Conservation (phyloP, 164 flowering plant species). For the Stephania cephalantha region DNA sequence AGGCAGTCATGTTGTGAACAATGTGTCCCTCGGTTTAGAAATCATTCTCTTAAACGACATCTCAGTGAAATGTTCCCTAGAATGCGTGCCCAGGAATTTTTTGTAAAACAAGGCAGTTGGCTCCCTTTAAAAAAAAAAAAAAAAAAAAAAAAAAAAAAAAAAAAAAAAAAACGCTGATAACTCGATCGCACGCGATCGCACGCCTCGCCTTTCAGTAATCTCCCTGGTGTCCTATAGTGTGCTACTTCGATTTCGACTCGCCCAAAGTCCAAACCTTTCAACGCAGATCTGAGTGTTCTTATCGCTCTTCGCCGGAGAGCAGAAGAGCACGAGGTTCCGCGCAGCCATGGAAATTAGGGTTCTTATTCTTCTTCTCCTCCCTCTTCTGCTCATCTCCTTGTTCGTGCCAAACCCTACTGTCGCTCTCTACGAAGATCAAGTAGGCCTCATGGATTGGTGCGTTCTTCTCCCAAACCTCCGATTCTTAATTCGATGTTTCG, state of each 20-base stretch:
- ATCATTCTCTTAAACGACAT: too few species aligned
- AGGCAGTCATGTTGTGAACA: too few species aligned
- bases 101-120: too few species aligned
- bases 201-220: too few species aligned
- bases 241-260: not conserved
- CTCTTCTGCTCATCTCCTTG: constrained; percentile 29
- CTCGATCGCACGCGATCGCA: too few species aligned
- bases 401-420: constrained; percentile 18
- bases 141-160: too few species aligned
- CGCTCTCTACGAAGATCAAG: constrained; percentile 86
- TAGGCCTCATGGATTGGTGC: constrained; percentile 89
- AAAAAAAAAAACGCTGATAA: too few species aligned
- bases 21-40: too few species aligned
- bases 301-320: not conserved
- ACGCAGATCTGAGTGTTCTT: not conserved
- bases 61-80: too few species aligned
- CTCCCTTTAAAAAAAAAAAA: too few species aligned
- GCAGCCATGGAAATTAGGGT: constrained; percentile 55
- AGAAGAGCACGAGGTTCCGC: constrained; percentile 19
- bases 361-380: constrained; percentile 27
- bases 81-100: too few species aligned
- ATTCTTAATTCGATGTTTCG: not conserved
- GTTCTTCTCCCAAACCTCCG: constrained; percentile 3
- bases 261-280: not conserved
- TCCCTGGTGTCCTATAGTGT: too few species aligned